Evolutionary conservation across 1,284 basidiomycete genomes (phyloP).

Genomic region (Moesziomyces sp.): DNA sequence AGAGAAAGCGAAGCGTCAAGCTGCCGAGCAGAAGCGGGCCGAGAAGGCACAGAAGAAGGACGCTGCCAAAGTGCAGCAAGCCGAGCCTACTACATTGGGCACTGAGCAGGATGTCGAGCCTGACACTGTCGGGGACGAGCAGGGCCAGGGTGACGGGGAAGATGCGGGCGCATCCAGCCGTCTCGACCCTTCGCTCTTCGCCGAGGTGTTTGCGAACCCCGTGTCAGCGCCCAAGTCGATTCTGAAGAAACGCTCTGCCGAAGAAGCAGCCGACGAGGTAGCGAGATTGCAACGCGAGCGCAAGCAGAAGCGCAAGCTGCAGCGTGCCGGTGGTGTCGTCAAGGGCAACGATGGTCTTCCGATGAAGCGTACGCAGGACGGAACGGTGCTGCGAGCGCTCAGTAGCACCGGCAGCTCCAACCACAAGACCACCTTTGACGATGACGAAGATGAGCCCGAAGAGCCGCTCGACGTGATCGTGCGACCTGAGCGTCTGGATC

Average conservation of each 20-base stretch:
- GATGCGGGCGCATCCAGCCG: slow-evolving; percentile 22
- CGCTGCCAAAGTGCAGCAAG: neutral
- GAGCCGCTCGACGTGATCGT: slow-evolving; percentile 36
- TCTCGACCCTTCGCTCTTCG: slow-evolving; percentile 60
- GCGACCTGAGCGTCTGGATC: slow-evolving; percentile 39
- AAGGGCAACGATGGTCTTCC: slow-evolving; percentile 55
- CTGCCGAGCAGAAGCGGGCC: slow-evolving; percentile 25
- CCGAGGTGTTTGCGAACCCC: slow-evolving; percentile 45
- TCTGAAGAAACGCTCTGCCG: slow-evolving; percentile 42
- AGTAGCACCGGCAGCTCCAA: slow-evolving; percentile 4
- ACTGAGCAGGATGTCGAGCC: neutral
- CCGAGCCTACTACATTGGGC: neutral
- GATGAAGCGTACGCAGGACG: slow-evolving; percentile 50
- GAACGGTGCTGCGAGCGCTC: slow-evolving; percentile 49
- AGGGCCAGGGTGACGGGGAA: slow-evolving; percentile 12
- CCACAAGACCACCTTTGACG: slow-evolving; percentile 47
- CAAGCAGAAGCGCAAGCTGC: slow-evolving; percentile 26
- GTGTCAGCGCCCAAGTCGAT: slow-evolving; percentile 41
- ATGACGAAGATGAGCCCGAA: slow-evolving; percentile 23
- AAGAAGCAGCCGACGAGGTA: slow-evolving; percentile 31
- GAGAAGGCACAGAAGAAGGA: slow-evolving; percentile 29
- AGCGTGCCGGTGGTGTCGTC: slow-evolving; percentile 36
- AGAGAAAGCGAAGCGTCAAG: slow-evolving; percentile 38
- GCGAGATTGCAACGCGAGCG: slow-evolving; percentile 18
- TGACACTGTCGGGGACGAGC: neutral